Evolutionary conservation across 2,329 filamentous ascomycete genomes (phyloP).

Genomic region (Aspergillus pseudoglaucus): DNA sequence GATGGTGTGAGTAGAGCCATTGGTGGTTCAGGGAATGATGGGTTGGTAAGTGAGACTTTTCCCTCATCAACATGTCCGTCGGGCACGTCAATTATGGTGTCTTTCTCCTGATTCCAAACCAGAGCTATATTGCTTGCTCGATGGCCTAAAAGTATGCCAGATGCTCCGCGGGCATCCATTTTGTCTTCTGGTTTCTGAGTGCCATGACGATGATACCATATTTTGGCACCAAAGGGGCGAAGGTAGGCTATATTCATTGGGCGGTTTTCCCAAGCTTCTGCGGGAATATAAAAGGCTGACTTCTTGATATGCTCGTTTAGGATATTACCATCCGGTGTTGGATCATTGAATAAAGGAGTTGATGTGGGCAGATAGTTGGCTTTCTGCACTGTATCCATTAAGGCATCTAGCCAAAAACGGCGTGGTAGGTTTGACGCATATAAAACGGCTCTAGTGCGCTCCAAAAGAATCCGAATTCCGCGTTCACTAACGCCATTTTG

Average conservation of each 20-base stretch:
- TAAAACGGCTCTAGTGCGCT: not conserved
- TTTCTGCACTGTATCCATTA: not conserved
- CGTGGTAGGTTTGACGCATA: not conserved
- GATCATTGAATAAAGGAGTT: not conserved
- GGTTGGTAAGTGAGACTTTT: not conserved
- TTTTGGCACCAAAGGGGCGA: not conserved
- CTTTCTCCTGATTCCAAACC: not conserved
- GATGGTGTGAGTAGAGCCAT: not conserved
- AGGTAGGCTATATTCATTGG: not conserved
- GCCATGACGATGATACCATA: not conserved
- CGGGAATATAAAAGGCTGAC: not conserved
- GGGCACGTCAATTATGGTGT: not conserved
- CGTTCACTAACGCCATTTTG: not conserved
- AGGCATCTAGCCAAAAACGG: not conserved
- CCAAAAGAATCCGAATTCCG: not conserved
- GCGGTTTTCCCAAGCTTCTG: not conserved
- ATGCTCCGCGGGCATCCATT: not conserved
- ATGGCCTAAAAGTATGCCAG: not conserved
- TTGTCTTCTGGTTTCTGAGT: not conserved
- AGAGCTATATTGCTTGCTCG: not conserved
- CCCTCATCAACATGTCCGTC: not conserved
- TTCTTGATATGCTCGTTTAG: not conserved
- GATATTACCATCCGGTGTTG: not conserved
- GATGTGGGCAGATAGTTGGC: not conserved
- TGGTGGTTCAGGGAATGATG: not conserved